These are phyloP conservation scores for Olyra latifolia DNA, from an alignment of 176 grass and related monocot species.

Conservation along the genomic window DNA sequence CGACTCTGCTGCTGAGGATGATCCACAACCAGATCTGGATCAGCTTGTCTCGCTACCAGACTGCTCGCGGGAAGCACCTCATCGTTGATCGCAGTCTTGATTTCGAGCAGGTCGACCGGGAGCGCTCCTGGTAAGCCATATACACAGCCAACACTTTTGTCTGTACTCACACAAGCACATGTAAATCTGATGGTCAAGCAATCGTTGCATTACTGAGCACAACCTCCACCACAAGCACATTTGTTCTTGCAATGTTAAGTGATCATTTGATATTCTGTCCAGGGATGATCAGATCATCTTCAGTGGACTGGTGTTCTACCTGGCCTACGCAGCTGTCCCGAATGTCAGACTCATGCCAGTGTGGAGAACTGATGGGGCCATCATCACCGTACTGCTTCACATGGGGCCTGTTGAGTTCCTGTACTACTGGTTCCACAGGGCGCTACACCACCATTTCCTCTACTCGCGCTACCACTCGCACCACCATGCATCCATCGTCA, in stretches of 20 bases:
- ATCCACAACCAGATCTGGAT: constrained; percentile 91
- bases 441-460: constrained; percentile 90
- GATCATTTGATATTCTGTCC: constrained; percentile 12
- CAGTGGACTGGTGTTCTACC: constrained; percentile 64
- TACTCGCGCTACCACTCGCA: constrained; percentile 88
- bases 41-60: constrained; percentile 71
- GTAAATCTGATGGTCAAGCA: background rate
- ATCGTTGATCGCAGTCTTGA: constrained; percentile 81
- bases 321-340: constrained; percentile 31
- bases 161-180: background rate
- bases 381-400: constrained; percentile 57
- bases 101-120: constrained; percentile 90
- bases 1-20: constrained; percentile 67
- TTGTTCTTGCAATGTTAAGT: background rate
- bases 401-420: constrained; percentile 79
- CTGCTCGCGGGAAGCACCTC: constrained; percentile 68
- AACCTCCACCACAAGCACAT: background rate
- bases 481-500: constrained; percentile 84
- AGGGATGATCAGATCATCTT: constrained; percentile 98
- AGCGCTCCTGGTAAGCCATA: constrained; percentile 67
- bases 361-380: constrained; percentile 65
- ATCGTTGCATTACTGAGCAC: background rate
- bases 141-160: background rate
- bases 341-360: constrained; percentile 40
- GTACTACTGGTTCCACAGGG: constrained; percentile 95